Base-by-base conservation (phyloP, 2,329 filamentous ascomycete species). In the Ceratocystis alfenasii region DNA sequence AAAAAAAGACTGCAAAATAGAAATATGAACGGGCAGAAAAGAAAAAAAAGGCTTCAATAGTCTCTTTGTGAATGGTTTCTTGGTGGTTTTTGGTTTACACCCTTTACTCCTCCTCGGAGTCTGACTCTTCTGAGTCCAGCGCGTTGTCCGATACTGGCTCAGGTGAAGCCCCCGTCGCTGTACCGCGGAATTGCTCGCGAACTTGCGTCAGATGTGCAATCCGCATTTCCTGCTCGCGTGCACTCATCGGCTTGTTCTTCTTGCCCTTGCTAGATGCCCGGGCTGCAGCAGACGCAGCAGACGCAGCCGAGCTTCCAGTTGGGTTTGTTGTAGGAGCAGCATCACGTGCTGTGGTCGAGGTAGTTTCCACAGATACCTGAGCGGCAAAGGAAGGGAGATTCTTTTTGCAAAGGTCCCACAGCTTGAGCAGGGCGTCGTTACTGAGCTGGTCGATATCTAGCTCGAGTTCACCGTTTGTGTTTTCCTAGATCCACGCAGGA, bases 171-270 rank as follows among this genome's bases (percentile, higher is more conserved):
- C 66, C 64, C 7, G 62, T 55, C 33, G 62, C 46, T 17, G 64
- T 61, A 17, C 65, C 57, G n/a, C 67, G 68, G 66, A 69, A 69
- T 50, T 69, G 68, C 53, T 76, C 76, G 48, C 83, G 75, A 68
- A 84, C 79, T 67, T 80, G 79, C 70, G 81, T 79, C 60, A 89
- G 78, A 71, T 82, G 78, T 33, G 80, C 78, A 70, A 89, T 87
- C 66, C 82, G 83, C 30, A 81, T 79, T 70, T 88, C 85, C 73
- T 89, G 86, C 74, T 89, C 86, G 25, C 78, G 77, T 69, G 86
- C 87, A 73, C 82, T 86, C 86, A 89, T 89, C 1, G 86, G 86
- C 78, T 89, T 89, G 74, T 89, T 88, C 78, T 87, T 87, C 77
- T 85, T 86, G 64, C 82, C 83, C 74, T 85, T 84, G 69, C 76